Evolutionary conservation across 148 eudicot species (phyloP).

Genomic region (Amaranthus cruentus): DNA sequence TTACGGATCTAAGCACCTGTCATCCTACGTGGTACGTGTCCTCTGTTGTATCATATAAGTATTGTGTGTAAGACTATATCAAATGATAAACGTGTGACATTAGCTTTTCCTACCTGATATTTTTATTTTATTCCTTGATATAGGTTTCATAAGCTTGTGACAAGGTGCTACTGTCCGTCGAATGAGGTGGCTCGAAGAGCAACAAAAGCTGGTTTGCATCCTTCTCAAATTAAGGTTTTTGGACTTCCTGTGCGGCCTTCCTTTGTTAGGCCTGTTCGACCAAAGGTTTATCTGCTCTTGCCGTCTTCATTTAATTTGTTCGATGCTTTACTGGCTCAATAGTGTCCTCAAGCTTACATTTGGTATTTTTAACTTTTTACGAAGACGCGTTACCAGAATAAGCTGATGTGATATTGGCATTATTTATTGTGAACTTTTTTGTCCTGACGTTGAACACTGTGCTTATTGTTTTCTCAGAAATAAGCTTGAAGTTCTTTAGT

Average conservation of each 20-base stretch:
- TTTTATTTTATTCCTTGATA: conserved; percentile 1
- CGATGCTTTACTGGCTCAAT: neutral
- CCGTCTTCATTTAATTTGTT: neutral
- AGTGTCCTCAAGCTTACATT: neutral
- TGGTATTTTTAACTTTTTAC: neutral
- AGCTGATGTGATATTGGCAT: neutral
- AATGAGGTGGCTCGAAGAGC: conserved; percentile 90
- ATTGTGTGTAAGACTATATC: neutral
- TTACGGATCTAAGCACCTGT: conserved; percentile 93
- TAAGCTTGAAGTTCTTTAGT: neutral
- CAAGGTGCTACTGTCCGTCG: conserved; percentile 97
- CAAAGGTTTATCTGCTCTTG: conserved; percentile 51
- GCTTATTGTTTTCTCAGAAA: neutral
- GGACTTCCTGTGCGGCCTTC: conserved; percentile 99
- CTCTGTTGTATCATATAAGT: neutral
- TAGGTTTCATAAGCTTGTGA: conserved; percentile 99
- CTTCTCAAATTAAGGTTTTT: conserved; percentile 86
- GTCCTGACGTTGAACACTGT: neutral
- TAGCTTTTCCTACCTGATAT: neutral
- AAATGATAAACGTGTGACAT: neutral
- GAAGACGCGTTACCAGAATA: neutral
- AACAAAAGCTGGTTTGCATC: conserved; percentile 69
- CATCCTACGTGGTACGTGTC: conserved; percentile 87
- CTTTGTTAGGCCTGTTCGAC: conserved; percentile 75
- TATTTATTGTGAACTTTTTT: neutral